Percentiles rank a stretch among this genome's conserved stretches.
Evolutionary conservation across 2,329 filamentous ascomycete genomes (phyloP).

Genomic region (Talaromyces sp.): DNA sequence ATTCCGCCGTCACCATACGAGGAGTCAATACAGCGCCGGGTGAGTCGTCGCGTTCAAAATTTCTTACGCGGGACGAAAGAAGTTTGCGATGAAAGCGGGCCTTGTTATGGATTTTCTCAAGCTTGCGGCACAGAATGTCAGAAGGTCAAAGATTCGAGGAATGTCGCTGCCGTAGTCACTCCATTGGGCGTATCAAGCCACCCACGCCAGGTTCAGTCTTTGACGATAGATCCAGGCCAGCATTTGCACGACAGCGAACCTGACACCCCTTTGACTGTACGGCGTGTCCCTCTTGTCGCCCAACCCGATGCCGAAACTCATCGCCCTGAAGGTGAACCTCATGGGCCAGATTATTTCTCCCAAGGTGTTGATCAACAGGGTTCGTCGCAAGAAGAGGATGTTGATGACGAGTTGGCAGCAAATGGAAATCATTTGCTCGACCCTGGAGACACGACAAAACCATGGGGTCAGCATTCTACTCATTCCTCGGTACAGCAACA

Average conservation of each 20-base stretch:
- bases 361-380: background rate
- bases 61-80: constrained; percentile 47
- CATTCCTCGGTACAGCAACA: constrained; percentile 52
- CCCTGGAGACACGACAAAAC: background rate
- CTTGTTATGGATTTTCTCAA: constrained; percentile 59
- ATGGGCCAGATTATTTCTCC: constrained; percentile 7
- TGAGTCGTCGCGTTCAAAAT: constrained; percentile 41
- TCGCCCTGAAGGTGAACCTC: background rate
- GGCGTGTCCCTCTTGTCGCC: background rate
- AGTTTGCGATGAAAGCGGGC: constrained; percentile 53
- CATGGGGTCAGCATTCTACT: constrained; percentile 6
- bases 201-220: background rate
- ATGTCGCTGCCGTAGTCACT: constrained; percentile 9
- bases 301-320: background rate
- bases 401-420: constrained; percentile 5
- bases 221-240: constrained; percentile 1
- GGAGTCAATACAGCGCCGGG: constrained; percentile 29
- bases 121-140: constrained; percentile 59
- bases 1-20: constrained; percentile 16
- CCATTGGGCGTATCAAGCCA: background rate
- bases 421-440: background rate
- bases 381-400: background rate
- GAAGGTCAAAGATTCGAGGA: constrained; percentile 33
- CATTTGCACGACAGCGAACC: constrained; percentile 3
- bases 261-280: constrained; percentile 12